Base-by-base conservation (phyloP, 179 eudicot genomes). In the Pouteria campechiana region DNA sequence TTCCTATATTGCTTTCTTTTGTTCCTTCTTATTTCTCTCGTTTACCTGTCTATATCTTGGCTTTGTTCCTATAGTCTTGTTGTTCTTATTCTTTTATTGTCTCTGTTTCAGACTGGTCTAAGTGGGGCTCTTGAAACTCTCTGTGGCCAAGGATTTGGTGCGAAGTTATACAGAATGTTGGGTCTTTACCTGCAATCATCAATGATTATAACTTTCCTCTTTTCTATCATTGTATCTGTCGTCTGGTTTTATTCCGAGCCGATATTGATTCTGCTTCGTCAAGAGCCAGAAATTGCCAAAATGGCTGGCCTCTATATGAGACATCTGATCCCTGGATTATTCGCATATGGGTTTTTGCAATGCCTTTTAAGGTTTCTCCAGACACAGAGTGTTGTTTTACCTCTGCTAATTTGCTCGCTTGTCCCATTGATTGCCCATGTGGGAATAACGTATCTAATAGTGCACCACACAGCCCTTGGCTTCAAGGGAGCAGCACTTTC, bases 81-180 rank as follows among this genome's bases (percentile, higher is more conserved):
- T n/a, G n/a, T n/a, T n/a, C n/a, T n/a, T n/a, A n/a, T n/a, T n/a
- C n/a, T n/a, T n/a, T 2, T 2, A 25, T 36, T 32, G 9, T 14
- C n/a, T 6, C 24, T 36, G 24, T 13, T 33, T 29, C 37, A 74
- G 94, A 16, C 72, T 30, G 90, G 90, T 7, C 54, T 77, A 39
- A 84, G 95, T 51, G 95, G 95, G 34, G 72, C 83, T 25, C 77
- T 84, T 3, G 95, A 84, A 57, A 82, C 88, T 5, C 50, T 79
- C 25, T 82, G 93, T 29, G 93, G 93, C 17, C 93, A 82, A 67
- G 79, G 78, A 21, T 80, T 41, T 52, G 90, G 94, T 0, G 94
- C 94, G 7, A 58, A 74, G 42, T 21, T 50, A 13, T 80, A 74
- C 55, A 23, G 52, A 3, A 64, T 39, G 72, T 8, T 84, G 43